Conservation (phyloP, 2,329 filamentous ascomycete species). For the Colletotrichum shisoi region DNA sequence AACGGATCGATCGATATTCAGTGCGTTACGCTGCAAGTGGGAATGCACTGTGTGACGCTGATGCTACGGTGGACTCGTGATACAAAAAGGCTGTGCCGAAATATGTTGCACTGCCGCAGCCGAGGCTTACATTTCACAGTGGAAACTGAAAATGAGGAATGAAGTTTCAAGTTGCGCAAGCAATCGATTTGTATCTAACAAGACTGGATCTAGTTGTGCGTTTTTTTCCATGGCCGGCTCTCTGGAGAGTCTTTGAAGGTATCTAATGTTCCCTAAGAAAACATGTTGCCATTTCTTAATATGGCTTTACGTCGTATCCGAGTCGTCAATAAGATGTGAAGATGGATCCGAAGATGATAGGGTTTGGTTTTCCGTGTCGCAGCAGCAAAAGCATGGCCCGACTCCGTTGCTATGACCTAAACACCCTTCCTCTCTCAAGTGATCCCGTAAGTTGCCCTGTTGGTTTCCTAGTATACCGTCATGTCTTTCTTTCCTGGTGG, state of each 20-base stretch:
- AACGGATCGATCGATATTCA: not conserved
- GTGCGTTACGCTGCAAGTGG: not conserved
- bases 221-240: constrained; percentile 31
- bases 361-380: constrained; percentile 14
- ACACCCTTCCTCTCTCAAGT: constrained; percentile 6
- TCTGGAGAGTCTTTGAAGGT: constrained; percentile 38
- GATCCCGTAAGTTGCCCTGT: constrained; percentile 7
- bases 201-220: constrained; percentile 31
- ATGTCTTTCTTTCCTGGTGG: constrained; percentile 25
- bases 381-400: constrained; percentile 23
- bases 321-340: constrained; percentile 13
- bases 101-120: too few species aligned
- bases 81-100: not conserved
- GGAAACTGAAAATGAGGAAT: not conserved
- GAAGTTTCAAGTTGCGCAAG: constrained; percentile 19
- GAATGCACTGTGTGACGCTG: not conserved
- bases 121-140: too few species aligned
- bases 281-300: constrained; percentile 16
- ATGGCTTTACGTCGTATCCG: constrained; percentile 17
- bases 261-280: constrained; percentile 33
- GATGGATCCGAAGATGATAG: not conserved
- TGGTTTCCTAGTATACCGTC: constrained; percentile 21
- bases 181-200: constrained; percentile 27
- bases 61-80: not conserved
- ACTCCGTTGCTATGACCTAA: constrained; percentile 28